Evolutionary conservation across 768 basidiomycete species (phyloP).

Genomic region (Phlebiopsis flavidoalba): DNA sequence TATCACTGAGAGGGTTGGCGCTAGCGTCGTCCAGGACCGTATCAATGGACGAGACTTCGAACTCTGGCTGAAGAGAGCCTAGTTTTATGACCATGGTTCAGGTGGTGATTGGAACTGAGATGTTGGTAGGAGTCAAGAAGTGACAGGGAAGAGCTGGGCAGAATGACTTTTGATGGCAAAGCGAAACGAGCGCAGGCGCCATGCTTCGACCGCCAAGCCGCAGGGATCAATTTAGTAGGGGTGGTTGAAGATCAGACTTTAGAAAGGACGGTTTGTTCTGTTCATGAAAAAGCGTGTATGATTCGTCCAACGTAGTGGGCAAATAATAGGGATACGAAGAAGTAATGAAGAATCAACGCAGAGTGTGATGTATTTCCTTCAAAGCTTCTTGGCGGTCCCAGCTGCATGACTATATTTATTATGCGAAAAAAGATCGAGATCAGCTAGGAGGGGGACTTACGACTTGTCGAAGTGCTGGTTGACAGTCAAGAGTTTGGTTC

Average conservation of each 20-base stretch:
- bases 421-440: constrained; percentile 1
- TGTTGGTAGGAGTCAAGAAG: neutral
- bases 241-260: neutral
- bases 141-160: neutral
- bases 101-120: neutral
- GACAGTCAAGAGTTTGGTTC: constrained; percentile 63
- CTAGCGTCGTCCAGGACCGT: constrained; percentile 36
- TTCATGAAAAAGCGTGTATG: neutral
- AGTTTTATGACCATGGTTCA: constrained; percentile 35
- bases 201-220: neutral
- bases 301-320: neutral
- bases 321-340: neutral
- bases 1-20: constrained; percentile 33
- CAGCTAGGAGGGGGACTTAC: constrained; percentile 33
- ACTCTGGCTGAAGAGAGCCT: constrained; percentile 35
- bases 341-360: neutral
- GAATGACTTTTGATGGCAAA: neutral
- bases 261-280: neutral
- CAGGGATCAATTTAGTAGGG: neutral
- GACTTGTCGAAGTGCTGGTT: constrained; percentile 74
- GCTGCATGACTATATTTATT: constrained; percentile 34
- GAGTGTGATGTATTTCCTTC: constrained; percentile 15
- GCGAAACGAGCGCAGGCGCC: neutral
- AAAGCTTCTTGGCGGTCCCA: constrained; percentile 77
- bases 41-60: constrained; percentile 33